These are phyloP conservation scores for Cladosporium phlei DNA, from an alignment of 2,329 filamentous ascomycete species.

Conservation along the genomic window DNA sequence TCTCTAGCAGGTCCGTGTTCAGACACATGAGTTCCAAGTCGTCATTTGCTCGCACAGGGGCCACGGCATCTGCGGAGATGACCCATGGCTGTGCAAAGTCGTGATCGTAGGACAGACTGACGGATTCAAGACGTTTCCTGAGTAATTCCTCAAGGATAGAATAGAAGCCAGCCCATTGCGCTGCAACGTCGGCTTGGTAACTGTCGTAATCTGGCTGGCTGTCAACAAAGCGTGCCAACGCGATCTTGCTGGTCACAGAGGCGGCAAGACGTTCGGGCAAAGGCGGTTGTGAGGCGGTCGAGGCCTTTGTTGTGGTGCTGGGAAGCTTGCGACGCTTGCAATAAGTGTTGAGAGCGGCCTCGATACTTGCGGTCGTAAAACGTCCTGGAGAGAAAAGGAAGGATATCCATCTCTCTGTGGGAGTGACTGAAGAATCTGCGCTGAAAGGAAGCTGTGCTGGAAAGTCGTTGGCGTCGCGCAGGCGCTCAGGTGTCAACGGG, in stretches of 20 bases:
- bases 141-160: constrained; percentile 80
- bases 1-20: constrained; percentile 45
- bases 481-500: constrained; percentile 36
- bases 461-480: constrained; percentile 36
- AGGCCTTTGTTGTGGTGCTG: constrained; percentile 35
- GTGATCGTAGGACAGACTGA: constrained; percentile 71
- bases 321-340: constrained; percentile 55
- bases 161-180: constrained; percentile 88
- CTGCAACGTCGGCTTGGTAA: constrained; percentile 68
- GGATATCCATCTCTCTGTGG: constrained; percentile 74
- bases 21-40: constrained; percentile 66
- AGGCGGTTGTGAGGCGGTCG: constrained; percentile 48
- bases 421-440: constrained; percentile 23
- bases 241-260: constrained; percentile 65
- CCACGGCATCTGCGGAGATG: constrained; percentile 74
- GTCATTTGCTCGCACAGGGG: constrained; percentile 68
- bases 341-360: constrained; percentile 79
- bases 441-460: constrained; percentile 32
- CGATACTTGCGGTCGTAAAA: constrained; percentile 73
- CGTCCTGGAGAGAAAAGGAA: constrained; percentile 78
- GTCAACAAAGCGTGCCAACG: constrained; percentile 56
- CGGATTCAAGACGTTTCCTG: constrained; percentile 74
- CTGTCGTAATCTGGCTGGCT: constrained; percentile 69
- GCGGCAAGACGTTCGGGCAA: constrained; percentile 73
- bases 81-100: constrained; percentile 73